Conservation (phyloP, 305 asterid species). For the Plantago coronopus region DNA sequence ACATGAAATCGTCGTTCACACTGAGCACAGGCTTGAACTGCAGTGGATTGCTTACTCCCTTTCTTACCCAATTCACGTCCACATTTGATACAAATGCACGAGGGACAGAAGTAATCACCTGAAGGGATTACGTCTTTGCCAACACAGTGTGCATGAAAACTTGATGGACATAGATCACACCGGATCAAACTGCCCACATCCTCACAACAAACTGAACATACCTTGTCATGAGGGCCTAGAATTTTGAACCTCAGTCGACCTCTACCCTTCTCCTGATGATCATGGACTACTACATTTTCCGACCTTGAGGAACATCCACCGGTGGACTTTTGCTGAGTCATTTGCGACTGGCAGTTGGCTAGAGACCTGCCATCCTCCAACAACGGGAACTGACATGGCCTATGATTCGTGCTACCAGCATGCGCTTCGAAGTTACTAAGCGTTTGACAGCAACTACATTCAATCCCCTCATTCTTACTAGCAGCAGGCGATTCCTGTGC, state of each 20-base stretch:
- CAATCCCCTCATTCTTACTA: conserved; percentile 79
- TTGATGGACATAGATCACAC: conserved; percentile 88
- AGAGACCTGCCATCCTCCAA: conserved; percentile 79
- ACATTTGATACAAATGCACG: conserved; percentile 84
- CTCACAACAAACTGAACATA: conserved; percentile 82
- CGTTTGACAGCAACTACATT: conserved; percentile 53
- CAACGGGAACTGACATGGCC: conserved; percentile 61
- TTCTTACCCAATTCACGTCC: conserved; percentile 28
- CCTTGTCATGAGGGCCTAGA: conserved; percentile 40
- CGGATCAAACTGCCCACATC: conserved; percentile 72
- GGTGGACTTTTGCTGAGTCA: conserved; percentile 24
- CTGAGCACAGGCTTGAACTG: conserved; percentile 50
- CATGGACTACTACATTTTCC: neutral
- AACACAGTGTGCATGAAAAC: conserved; percentile 75
- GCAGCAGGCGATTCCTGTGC: too few relatives aligned
- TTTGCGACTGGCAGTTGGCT: conserved; percentile 54
- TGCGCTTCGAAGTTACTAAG: conserved; percentile 63
- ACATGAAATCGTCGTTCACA: conserved; percentile 76
- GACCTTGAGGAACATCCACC: neutral
- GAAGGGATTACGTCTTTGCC: conserved; percentile 79
- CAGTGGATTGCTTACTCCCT: conserved; percentile 28
- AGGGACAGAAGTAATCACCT: conserved; percentile 92
- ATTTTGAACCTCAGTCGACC: neutral
- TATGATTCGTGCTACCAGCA: conserved; percentile 55
- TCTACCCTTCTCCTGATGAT: neutral